Percentiles rank a stretch among this genome's conserved stretches.
These are phyloP conservation scores for Dictyostelium brefeldianum DNA, from an alignment of 78 protist species.

Conservation along the genomic window DNA sequence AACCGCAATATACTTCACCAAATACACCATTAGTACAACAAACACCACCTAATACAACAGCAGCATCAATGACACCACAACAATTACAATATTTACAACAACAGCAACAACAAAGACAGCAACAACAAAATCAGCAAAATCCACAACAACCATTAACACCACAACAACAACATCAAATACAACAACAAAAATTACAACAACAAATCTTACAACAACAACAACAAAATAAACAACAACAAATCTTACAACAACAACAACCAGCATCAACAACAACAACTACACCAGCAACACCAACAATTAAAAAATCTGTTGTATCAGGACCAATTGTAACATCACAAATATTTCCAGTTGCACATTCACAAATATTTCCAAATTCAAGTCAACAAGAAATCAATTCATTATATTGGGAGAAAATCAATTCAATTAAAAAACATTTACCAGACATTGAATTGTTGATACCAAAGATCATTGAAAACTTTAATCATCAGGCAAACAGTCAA, in stretches of 20 bases:
- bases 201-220: slow-evolving; percentile 4
- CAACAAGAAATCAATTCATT: slow-evolving; percentile 27
- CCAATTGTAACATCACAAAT: not conserved
- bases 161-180: not conserved
- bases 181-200: not conserved
- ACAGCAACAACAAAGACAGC: not conserved
- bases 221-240: slow-evolving; percentile 7
- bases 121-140: not conserved
- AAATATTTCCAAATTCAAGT: not conserved
- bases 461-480: not conserved
- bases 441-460: not conserved
- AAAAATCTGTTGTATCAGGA: not conserved
- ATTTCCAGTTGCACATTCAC: not conserved
- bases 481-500: not conserved
- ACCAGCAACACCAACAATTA: slow-evolving; percentile 17
- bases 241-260: not conserved
- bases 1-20: not conserved
- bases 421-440: slow-evolving; percentile 3
- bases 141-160: not conserved
- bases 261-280: not conserved
- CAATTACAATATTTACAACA: not conserved
- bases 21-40: not conserved
- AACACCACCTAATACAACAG: not conserved
- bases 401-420: slow-evolving; percentile 40
- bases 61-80: not conserved